Percentiles rank a stretch among this genome's conserved stretches.
These are phyloP conservation scores for Zymoseptoria passerinii DNA, from an alignment of 2,329 filamentous ascomycete genomes.

Conservation along the genomic window DNA sequence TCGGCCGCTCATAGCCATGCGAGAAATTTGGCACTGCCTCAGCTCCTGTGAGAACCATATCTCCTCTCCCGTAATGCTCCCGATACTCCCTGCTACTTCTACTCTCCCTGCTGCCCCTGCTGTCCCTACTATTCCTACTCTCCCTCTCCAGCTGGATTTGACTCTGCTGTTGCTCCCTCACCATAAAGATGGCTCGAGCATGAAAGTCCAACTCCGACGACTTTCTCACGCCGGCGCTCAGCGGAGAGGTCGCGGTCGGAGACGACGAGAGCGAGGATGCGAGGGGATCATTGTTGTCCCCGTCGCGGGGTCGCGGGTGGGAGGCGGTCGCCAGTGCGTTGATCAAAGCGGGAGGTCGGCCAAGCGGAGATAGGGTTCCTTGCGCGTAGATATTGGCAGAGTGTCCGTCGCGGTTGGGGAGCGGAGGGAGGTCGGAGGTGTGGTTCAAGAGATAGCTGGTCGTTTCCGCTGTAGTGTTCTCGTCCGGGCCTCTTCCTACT, in stretches of 20 bases:
- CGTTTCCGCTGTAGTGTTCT: background rate
- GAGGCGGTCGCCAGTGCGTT: constrained; percentile 22
- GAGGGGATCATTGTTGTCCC: constrained; percentile 21
- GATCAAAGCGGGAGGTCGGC: background rate
- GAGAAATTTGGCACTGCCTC: background rate
- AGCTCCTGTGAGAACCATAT: background rate
- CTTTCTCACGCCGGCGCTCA: constrained; percentile 18
- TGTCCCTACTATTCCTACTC: constrained; percentile 25
- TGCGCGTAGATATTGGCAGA: no score
- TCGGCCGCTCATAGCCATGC: background rate
- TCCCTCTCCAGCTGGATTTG: constrained; percentile 32
- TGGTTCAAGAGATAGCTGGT: no score
- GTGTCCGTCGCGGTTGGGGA: background rate
- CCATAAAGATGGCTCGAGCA: constrained; percentile 33
- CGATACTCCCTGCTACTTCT: background rate
- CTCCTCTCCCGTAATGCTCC: background rate
- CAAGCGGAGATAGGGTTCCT: background rate
- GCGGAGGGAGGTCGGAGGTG: no score
- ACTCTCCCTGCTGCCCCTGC: background rate
- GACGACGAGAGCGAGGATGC: background rate
- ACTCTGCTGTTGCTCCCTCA: constrained; percentile 28
- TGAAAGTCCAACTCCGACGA: constrained; percentile 24
- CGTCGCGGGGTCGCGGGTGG: constrained; percentile 19
- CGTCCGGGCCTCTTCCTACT: background rate
- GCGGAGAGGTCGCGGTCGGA: constrained; percentile 7